phyloP scores from a whole-genome alignment of 2,329 filamentous ascomycete genomes.

The Daldinia sp. region DNA sequence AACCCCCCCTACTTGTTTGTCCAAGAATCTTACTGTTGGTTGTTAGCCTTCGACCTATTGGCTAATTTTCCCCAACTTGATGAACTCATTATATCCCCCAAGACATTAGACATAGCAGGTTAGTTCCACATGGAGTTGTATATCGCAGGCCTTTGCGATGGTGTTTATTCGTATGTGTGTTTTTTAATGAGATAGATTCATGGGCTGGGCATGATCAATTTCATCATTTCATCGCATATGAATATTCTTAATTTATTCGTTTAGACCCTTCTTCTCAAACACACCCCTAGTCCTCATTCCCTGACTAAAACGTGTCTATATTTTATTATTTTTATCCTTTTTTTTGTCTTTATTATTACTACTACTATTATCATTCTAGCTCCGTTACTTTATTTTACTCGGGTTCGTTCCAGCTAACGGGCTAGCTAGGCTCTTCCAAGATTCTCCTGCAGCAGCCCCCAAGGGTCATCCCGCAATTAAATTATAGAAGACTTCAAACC shows the following conservation, averaged over 20 bases:
- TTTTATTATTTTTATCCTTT: constrained; percentile 17
- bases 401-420: constrained; percentile 38
- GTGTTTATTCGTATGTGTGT: constrained; percentile 3
- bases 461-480: constrained; percentile 43
- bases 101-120: constrained; percentile 27
- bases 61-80: neutral
- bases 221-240: constrained; percentile 5
- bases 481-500: constrained; percentile 40
- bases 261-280: constrained; percentile 25
- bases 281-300: constrained; percentile 3
- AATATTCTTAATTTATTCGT: constrained; percentile 11
- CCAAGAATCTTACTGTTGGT: constrained; percentile 13
- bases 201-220: constrained; percentile 19
- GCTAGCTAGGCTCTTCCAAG: constrained; percentile 38
- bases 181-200: constrained; percentile 16
- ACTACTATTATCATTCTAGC: neutral
- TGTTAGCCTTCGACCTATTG: constrained; percentile 10
- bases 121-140: constrained; percentile 20
- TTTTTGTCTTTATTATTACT: neutral
- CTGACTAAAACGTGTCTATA: constrained; percentile 28
- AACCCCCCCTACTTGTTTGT: constrained; percentile 1
- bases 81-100: constrained; percentile 16
- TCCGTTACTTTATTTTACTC: constrained; percentile 27
- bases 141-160: neutral
- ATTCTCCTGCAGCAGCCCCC: constrained; percentile 38